Base-by-base conservation (phyloP, 2,329 filamentous ascomycete genomes). In the Alternaria rosae region DNA sequence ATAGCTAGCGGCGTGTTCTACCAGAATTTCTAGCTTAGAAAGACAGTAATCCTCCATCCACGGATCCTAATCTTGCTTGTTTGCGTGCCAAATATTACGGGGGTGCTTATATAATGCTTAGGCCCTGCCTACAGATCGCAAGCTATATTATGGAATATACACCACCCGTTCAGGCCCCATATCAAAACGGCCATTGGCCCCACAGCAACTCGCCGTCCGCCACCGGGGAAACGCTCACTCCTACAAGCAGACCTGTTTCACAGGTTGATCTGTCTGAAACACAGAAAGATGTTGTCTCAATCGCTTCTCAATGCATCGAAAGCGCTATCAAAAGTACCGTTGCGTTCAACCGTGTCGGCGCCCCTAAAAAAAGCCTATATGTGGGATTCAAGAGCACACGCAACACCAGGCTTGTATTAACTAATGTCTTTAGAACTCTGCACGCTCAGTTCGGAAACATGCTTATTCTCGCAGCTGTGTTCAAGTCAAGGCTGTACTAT, bases 401-500 rank as follows among this genome's bases (percentile, higher is more conserved):
- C 82, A 70, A 64, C 45, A 82, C 86, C 63, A 87, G 93, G 26
- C 88, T 91, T 11, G 90, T 97, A 54, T 89, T 97, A 58, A 98
- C 94, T 15, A 98, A 97, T 72, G 90, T 97, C 23, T 97, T 97
- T 80, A 94, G 94, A 54, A 98, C 94, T n/a, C 91, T 93, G 65
- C 94, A 97, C 84, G 65, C 62, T 57, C 95, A 99, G 92, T 99
- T 96, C 83, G 94, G 94, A 61, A 98, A 98, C 76, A 88, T 97
- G 73, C 84, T 98, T 52, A 92, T 96, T 15, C 87, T 99, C 3
- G 89, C 92, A 23, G 93, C 94, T 1, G 91, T 91, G 4, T 94
- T 88, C 79, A 87, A 85, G 64, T 91, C 94, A 47, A 70, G 69
- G 5, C 68, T 79, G 6, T 68, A 68, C 38, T 0, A 79, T 82